Percentiles rank a stretch among this genome's conserved stretches.
Conservation (phyloP, 1,284 basidiomycete species). For the Prillingera fragicola region DNA sequence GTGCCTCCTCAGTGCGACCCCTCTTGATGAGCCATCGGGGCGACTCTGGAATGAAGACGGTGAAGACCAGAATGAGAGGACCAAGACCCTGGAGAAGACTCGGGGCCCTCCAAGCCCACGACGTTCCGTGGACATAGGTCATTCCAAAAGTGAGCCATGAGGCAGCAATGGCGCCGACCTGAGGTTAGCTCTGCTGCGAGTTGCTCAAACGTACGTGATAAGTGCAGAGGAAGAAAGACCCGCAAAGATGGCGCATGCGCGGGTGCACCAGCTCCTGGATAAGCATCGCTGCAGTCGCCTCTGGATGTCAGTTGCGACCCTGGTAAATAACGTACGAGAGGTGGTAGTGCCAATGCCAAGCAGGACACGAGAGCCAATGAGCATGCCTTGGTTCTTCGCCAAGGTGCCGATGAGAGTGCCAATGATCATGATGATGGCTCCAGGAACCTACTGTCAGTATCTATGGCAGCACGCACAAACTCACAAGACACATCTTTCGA, state of each 20-base stretch:
- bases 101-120: constrained; percentile 53
- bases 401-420: neutral
- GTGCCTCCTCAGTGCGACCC: constrained; percentile 54
- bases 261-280: constrained; percentile 26
- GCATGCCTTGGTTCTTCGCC: neutral
- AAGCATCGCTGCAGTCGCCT: constrained; percentile 18
- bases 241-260: constrained; percentile 21
- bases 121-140: constrained; percentile 22
- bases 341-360: constrained; percentile 21
- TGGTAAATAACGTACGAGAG: constrained; percentile 10
- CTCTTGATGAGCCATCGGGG: constrained; percentile 61
- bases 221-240: constrained; percentile 22
- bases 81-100: constrained; percentile 61
- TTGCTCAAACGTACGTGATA: constrained; percentile 20
- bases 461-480: too few relatives aligned
- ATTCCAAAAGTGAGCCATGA: constrained; percentile 40
- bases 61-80: constrained; percentile 56
- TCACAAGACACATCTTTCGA: too few relatives aligned
- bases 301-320: constrained; percentile 3
- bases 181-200: too few relatives aligned
- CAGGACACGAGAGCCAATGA: constrained; percentile 22
- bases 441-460: too few relatives aligned
- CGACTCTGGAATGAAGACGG: constrained; percentile 63
- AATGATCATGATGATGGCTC: too few relatives aligned
- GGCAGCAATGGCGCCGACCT: constrained; percentile 40